Base-by-base conservation (phyloP, 768 basidiomycete genomes). In the Boletellus sp. region DNA sequence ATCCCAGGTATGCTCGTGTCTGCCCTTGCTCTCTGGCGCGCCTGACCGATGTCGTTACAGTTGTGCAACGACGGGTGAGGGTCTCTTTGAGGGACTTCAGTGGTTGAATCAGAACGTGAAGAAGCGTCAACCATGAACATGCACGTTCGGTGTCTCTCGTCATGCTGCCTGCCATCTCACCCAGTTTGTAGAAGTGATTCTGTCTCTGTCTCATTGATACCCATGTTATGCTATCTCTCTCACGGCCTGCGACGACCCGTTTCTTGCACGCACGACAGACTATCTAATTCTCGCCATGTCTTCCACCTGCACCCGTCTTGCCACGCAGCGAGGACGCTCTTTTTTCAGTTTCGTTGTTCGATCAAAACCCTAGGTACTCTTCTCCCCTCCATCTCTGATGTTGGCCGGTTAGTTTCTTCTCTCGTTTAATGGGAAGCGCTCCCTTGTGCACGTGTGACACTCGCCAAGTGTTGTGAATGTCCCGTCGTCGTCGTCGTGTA, bases 21-120 rank as follows among this genome's bases (percentile, higher is more conserved):
- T 17, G 38, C 36, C 41, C 37, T 47, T 37, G 6, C 1, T 16
- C 24, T 38, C 47, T n/a, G 6, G 7, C 12, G 34, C 51, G 36
- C 38, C 60, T 38, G 16, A 51, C 44, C 24, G n/a, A 13, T 20
- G 8, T 26, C 37, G 34, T 15, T 47, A 32, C 53, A 96, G 94
- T 71, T 96, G 94, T 64, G 94, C 94, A 16, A 94, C 93, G 24
- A 94, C 93, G 23, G 95, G 95, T 26, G 95, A 97, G 68, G 95
- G 95, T 49, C 77, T 98, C 16, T 95, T 97, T 59, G 95, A 98
- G 70, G 95, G 95, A 37, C 81, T 97, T 40, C 92, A 94, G 70
- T 97, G 94, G 94, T 74, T 97, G 61, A 94, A 92, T 46, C 91
- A 94, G 72, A 96, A 96, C 68, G 91, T 96, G 64, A 94, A 95